Percentiles rank a stretch among this genome's conserved stretches.
These are phyloP conservation scores for Fragaria iinumae DNA, from an alignment of 306 rosid genomes.

Conservation along the genomic window DNA sequence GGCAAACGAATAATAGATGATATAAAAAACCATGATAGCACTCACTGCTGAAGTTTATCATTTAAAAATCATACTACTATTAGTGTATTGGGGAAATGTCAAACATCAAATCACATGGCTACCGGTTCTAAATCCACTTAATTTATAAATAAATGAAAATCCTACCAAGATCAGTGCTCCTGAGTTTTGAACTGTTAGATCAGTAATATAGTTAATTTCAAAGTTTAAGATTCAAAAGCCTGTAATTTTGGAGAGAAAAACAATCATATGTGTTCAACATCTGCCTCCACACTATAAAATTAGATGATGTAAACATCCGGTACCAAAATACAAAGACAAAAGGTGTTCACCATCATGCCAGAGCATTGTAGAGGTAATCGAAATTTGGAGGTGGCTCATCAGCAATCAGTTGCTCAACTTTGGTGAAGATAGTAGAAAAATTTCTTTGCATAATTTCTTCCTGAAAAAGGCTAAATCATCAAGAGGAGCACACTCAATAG, in stretches of 20 bases:
- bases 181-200: not conserved
- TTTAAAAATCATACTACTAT: not conserved
- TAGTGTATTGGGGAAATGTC: not conserved
- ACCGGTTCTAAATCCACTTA: not conserved
- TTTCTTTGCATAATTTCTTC: not conserved
- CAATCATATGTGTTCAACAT: not conserved
- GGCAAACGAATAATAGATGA: not conserved
- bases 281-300: not conserved
- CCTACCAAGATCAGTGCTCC: not conserved
- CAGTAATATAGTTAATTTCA: not conserved
- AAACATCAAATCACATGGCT: not conserved
- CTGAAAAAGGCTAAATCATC: not conserved
- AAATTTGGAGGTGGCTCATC: not conserved
- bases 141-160: not conserved
- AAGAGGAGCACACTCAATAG: not conserved
- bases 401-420: not conserved
- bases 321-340: not conserved
- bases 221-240: not conserved
- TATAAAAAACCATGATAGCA: not conserved
- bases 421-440: not conserved
- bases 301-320: not conserved
- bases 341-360: not conserved
- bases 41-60: not conserved
- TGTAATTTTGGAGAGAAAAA: not conserved
- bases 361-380: not conserved